Evolutionary conservation across 2,329 filamentous ascomycete genomes (phyloP).

Genomic region (Fusarium armeniacum): DNA sequence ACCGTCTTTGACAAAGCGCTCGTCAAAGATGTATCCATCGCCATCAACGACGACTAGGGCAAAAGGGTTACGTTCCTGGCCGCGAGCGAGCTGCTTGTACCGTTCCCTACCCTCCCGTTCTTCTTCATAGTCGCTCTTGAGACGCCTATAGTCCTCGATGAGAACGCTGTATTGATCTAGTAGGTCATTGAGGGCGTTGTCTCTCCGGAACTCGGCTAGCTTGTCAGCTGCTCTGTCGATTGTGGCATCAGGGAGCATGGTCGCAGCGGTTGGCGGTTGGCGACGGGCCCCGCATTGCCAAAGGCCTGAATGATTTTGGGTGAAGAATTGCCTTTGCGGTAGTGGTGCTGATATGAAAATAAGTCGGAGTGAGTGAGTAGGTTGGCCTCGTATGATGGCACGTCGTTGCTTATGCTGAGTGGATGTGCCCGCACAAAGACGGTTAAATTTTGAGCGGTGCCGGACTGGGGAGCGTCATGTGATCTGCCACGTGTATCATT

Average conservation of each 20-base stretch:
- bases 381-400: not conserved
- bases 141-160: constrained; percentile 66
- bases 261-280: constrained; percentile 25
- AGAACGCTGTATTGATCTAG: constrained; percentile 55
- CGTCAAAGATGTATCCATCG: constrained; percentile 69
- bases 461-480: constrained; percentile 11
- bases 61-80: constrained; percentile 68
- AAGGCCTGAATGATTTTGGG: not conserved
- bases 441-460: constrained; percentile 21
- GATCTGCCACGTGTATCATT: constrained; percentile 21
- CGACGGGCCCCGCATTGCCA: constrained; percentile 36
- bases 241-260: constrained; percentile 42
- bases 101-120: constrained; percentile 66
- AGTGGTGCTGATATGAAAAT: too few relatives aligned
- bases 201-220: constrained; percentile 52
- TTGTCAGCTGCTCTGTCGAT: constrained; percentile 45
- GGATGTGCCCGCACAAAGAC: constrained; percentile 7
- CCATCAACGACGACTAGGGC: constrained; percentile 73
- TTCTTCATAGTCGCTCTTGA: constrained; percentile 71
- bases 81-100: constrained; percentile 67
- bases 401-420: constrained; percentile 22
- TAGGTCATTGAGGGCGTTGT: constrained; percentile 50
- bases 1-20: constrained; percentile 62
- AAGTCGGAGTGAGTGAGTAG: not conserved
- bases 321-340: too few relatives aligned